phyloP scores from a whole-genome alignment of 108 stramenopile species.

The Cylindrotheca fusiformis region DNA sequence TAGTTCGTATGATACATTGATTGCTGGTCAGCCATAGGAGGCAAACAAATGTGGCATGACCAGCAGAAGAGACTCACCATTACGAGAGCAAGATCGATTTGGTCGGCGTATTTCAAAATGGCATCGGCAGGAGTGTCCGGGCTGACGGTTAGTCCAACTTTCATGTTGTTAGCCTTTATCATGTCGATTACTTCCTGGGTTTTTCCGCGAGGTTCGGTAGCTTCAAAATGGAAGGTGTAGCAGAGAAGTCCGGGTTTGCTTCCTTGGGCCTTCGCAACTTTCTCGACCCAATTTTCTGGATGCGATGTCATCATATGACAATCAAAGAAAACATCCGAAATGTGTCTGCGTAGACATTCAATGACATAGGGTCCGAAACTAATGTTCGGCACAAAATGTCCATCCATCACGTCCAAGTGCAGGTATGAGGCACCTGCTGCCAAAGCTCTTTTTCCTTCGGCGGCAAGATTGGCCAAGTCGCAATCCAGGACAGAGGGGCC shows the following conservation, averaged over 20 bases:
- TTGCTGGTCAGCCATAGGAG: too few species aligned
- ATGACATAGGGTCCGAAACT: slow-evolving; percentile 72
- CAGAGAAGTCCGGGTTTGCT: slow-evolving; percentile 30
- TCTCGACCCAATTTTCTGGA: slow-evolving; percentile 86
- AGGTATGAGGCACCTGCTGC: slow-evolving; percentile 51
- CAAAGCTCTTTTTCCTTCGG: slow-evolving; percentile 71
- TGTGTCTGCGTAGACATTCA: slow-evolving; percentile 60
- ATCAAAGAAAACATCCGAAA: slow-evolving; percentile 63
- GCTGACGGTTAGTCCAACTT: slow-evolving; percentile 80
- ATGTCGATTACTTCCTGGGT: slow-evolving; percentile 60
- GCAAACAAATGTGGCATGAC: slow-evolving; percentile 44
- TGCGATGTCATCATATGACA: slow-evolving; percentile 91
- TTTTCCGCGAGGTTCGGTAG: slow-evolving; percentile 46
- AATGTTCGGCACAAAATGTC: slow-evolving; percentile 83
- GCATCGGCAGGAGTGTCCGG: slow-evolving; percentile 83
- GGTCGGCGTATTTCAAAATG: slow-evolving; percentile 53
- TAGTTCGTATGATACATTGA: too few species aligned
- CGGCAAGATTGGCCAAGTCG: slow-evolving; percentile 73
- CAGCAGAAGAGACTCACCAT: neutral
- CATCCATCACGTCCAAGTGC: slow-evolving; percentile 84
- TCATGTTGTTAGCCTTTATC: slow-evolving; percentile 74
- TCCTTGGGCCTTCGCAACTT: slow-evolving; percentile 78
- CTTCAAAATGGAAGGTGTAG: slow-evolving; percentile 87
- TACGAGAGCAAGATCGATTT: slow-evolving; percentile 28
- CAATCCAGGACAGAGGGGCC: slow-evolving; percentile 82